Evolutionary conservation across 139 green algal genomes (phyloP), one percentile per base, ranked within the genome.

Genomic region (Coelastrella sp.): DNA sequence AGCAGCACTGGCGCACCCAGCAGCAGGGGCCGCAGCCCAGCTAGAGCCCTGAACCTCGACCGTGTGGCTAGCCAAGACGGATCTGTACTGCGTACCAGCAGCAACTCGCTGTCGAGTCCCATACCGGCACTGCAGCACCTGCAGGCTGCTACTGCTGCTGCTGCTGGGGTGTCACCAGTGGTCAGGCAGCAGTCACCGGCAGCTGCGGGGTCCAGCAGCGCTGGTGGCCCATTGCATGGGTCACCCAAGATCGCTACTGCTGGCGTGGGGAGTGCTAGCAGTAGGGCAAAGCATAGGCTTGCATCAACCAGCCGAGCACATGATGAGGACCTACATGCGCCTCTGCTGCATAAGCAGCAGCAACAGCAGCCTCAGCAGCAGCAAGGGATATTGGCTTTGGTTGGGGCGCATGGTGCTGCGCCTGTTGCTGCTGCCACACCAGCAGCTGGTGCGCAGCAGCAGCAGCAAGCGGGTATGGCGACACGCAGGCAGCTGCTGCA

Each of bases 401-500:
- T 75, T 10, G 66, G 66, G 3, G 4, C 80, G 0, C 54, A 23
- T 10, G 5, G 11, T 7, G 11, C 59, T 54, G 81, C 81, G 16
- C 7, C 10, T 22, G 59, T 5, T 75, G 60, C 7, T 86, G 56
- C 77, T 64, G 57, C n/a, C 16, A 58, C 58, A 56, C 3, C 80
- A 75, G 59, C 80, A 60, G 59, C 59, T 32, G 74, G 5, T 2
- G 13, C 7, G 14, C 56, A 66, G 64, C 82, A 78, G 82, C 82
- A 87, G 64, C 80, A 86, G 80, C 16, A 20, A 5, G 58, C 6
- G 5, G 82, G 65, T 6, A 56, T 7, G 3, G 32, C 32, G 1
- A 80, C 83, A 4, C 54, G 83, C 0, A 17, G 83, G 68, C 83
- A 88, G 83, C 83, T 88, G 20, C 83, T 88, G 54, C 66, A 88